Conservation (phyloP, 2,329 filamentous ascomycete species). For the Claviceps lovelessii region DNA sequence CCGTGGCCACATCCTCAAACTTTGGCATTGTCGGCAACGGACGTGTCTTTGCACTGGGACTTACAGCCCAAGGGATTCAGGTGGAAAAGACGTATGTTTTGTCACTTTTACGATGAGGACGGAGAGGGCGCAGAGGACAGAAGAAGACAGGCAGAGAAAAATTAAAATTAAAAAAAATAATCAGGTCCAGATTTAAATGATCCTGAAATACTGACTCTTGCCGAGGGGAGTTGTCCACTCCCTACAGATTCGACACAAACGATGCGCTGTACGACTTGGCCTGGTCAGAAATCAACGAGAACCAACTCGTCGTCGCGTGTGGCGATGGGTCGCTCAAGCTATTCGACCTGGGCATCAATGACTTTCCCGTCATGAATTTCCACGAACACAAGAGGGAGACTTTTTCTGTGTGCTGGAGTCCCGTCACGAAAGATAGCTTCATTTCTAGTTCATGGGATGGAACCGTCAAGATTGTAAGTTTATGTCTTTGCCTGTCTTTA, state of each 20-base stretch:
- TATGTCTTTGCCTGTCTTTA: not conserved
- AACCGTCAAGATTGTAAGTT: conserved; percentile 66
- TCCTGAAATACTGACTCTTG: not conserved
- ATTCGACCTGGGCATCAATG: conserved; percentile 67
- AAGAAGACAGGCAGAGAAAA: not conserved
- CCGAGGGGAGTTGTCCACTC: not conserved
- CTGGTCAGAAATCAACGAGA: conserved; percentile 94
- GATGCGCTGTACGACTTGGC: conserved; percentile 89
- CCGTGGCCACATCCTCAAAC: conserved; percentile 81
- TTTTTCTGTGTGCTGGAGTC: conserved; percentile 85
- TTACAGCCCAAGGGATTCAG: conserved; percentile 72
- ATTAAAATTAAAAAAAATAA: no score
- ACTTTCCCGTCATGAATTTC: conserved; percentile 84
- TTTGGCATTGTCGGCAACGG: conserved; percentile 97
- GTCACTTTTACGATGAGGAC: no score
- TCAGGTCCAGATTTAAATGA: not conserved
- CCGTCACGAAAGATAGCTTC: conserved; percentile 81
- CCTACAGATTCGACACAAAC: conserved; percentile 79
- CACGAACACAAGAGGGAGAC: conserved; percentile 88
- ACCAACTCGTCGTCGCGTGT: conserved; percentile 76
- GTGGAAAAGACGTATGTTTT: conserved; percentile 60
- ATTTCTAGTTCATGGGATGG: conserved; percentile 92
- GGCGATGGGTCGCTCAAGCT: conserved; percentile 92
- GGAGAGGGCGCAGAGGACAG: no score
- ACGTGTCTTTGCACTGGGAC: conserved; percentile 65